Base-by-base conservation (phyloP, 805 yeast species). In the Dipodascus albidus region DNA sequence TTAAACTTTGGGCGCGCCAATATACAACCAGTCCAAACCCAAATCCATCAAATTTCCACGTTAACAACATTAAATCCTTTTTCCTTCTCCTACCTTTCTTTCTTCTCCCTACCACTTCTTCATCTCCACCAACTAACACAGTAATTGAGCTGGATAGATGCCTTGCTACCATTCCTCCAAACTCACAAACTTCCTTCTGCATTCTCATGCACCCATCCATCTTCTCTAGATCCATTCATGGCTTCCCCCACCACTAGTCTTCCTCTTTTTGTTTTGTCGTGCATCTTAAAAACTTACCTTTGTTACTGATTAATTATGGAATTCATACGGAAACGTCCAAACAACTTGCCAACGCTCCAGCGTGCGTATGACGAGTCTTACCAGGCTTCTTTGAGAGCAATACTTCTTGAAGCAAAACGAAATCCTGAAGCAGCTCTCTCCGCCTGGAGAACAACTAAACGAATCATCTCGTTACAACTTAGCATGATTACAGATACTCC, bases 301-400 rank as follows among this genome's bases (percentile, higher is more conserved):
- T n/a, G n/a, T n/a, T n/a, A n/a, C n/a, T n/a, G n/a, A n/a, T 27
- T 27, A 6, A 27, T 6, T 6, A 38, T 38, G 44, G 44, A 38
- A 4, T 38, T 38, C 20, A 14, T 38, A 4, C 9, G 44, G n/a
- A 38, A 38, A 38, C 44, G 44, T 4, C 44, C 44, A 38, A 38
- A 17, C 44, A 38, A 38, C 20, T 19, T 38, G 8, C 44, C 44
- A 4, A n/a, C n/a, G 15, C 67, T 71, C 33, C 74, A 72, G 55
- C 57, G 59, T 44, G 59, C 68, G 21, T 72, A 71, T 59, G 71
- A 71, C 53, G 73, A 70, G 27, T 71, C 74, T n/a, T 69, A 71
- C 58, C 67, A 68, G 58, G 56, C 63, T 35, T 67, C 71, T n/a
- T 61, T 72, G 24, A 71, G 71, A 57, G 64, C 72, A 47, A 67